Conservation (phyloP, 2,329 filamentous ascomycete genomes). For the Pezicula carpinea region DNA sequence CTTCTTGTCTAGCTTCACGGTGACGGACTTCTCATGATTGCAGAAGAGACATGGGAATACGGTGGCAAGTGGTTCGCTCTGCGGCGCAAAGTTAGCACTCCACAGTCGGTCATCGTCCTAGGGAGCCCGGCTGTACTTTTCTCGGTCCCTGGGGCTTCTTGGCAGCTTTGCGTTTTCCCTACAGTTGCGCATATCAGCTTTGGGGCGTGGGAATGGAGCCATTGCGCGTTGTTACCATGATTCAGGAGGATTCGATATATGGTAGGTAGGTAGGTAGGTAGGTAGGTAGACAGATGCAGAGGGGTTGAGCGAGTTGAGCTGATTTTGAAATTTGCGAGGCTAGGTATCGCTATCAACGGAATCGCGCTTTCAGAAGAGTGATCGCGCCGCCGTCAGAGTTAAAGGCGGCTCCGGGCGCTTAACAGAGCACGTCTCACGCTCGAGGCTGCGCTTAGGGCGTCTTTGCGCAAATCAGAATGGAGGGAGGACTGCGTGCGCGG, state of each 20-base stretch:
- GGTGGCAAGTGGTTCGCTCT: constrained; percentile 70
- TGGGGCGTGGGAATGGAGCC: not conserved
- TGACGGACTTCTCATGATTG: constrained; percentile 92
- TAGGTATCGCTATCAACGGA: no score
- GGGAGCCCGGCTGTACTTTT: constrained; percentile 58
- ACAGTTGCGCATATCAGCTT: constrained; percentile 14
- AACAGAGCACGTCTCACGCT: no score
- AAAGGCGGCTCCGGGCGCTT: no score
- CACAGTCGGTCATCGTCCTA: not conserved
- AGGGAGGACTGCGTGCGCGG: no score
- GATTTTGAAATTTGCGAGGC: no score
- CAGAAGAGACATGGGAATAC: constrained; percentile 97
- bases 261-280: no score
- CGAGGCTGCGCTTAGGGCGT: no score
- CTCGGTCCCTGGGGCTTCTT: constrained; percentile 77
- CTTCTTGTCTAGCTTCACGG: constrained; percentile 92
- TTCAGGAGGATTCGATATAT: not conserved
- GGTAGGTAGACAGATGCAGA: no score
- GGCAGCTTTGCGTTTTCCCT: constrained; percentile 93
- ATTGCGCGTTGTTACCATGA: constrained; percentile 1
- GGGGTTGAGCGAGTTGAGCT: no score
- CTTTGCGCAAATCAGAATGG: no score
- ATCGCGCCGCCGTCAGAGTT: no score
- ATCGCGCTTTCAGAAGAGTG: no score
- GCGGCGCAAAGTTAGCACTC: constrained; percentile 7